Conservation (phyloP, 176 grass and related monocot genomes). For the Rhipidocladum racemiflorum region DNA sequence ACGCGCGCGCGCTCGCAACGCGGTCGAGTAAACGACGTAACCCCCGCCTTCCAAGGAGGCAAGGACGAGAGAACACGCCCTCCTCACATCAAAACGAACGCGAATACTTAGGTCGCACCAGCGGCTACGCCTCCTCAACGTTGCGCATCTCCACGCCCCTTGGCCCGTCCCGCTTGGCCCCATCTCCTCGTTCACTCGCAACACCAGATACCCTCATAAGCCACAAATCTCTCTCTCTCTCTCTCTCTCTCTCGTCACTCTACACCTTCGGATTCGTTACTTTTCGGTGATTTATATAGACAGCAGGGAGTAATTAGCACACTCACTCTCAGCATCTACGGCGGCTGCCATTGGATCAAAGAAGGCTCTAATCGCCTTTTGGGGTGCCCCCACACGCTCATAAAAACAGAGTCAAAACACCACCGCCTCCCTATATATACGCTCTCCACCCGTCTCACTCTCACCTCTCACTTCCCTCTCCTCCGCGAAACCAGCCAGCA, state of each 20-base stretch:
- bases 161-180: slow-evolving; percentile 65
- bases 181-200: slow-evolving; percentile 32
- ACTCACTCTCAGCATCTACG: not conserved
- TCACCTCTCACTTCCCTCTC: slow-evolving; percentile 4
- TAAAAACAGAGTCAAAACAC: slow-evolving; percentile 40
- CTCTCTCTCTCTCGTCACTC: not conserved
- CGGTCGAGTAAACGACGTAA: not conserved
- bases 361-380: slow-evolving; percentile 30
- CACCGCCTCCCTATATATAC: slow-evolving; percentile 47
- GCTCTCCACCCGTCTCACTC: not conserved
- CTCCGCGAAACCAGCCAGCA: not conserved
- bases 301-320: slow-evolving; percentile 18
- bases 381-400: slow-evolving; percentile 5
- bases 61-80: not conserved
- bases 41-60: not conserved
- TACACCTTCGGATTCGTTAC: slow-evolving; percentile 1
- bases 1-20: not conserved
- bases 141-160: slow-evolving; percentile 65
- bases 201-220: not conserved
- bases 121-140: slow-evolving; percentile 8
- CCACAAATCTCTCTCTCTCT: not conserved
- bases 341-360: slow-evolving; percentile 34
- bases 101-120: not conserved
- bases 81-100: slow-evolving; percentile 11
- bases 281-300: not conserved